Base-by-base conservation (phyloP, 2,329 filamentous ascomycete species). In the Penicillium sp. region DNA sequence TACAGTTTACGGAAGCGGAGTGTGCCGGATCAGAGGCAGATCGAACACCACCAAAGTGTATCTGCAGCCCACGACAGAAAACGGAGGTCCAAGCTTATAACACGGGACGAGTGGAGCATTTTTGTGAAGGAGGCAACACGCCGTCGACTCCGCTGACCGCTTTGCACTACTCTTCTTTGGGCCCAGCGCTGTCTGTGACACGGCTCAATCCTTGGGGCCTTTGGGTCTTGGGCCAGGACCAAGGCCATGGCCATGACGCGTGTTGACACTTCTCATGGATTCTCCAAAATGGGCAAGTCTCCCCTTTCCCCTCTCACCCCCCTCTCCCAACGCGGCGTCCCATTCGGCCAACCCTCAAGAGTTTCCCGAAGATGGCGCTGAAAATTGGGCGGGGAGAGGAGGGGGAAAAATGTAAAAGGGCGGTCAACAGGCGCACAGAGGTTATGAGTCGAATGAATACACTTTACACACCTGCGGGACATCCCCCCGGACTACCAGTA, bases 281-380 rank as follows among this genome's bases (percentile, higher is more conserved):
- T 18, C 29, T 29, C 45, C 16, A 12, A 39, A 28, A 24, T 4
- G 31, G 28, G 18, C 16, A 29, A 42, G 43, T 15, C 18, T 28
- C 9, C 6, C 18, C 26, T n/a, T n/a, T 6, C 26, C 28, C 18
- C 28, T 4, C 7, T 31, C 26, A 21, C 18, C 18, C 18, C 18
- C 18, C 18, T 21, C 2, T 2, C 18, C 18, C 18, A 21, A 21
- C 18, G 18, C 3, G 18, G 18, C 18, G 18, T 21, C 18, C 18
- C 26, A 44, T 45, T 45, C 33, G 48, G 47, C 31, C 39, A 21
- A 38, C 18, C 24, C 21, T 42, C 49, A 38, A 38, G 21, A 38
- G 18, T 52, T 62, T 48, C 56, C 49, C 61, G 61, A 62, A 49
- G 42, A 57, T 61, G 44, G 56, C 59, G 60, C 59, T 61, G 47